A percentile compares a stretch with the other conserved stretches of the same genome.
Evolutionary conservation across 2,329 filamentous ascomycete species (phyloP).

Genomic region (Eutypella sp.): DNA sequence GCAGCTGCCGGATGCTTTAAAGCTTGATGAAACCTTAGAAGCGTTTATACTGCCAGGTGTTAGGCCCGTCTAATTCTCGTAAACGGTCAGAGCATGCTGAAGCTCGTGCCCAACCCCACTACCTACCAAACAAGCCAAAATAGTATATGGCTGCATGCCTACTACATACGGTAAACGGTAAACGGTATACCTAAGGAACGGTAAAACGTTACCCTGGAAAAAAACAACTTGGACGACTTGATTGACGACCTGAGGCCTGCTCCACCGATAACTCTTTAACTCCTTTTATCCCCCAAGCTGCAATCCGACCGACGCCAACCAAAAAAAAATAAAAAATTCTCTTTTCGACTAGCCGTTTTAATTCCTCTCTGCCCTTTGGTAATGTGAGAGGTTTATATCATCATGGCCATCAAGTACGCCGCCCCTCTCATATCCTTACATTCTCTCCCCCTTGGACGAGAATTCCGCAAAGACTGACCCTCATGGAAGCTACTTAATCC

Average conservation of each 20-base stretch:
- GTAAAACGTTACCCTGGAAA: too few species aligned
- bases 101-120: constrained; percentile 28
- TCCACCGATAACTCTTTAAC: constrained; percentile 2
- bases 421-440: constrained; percentile 5
- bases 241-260: not conserved
- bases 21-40: too few species aligned
- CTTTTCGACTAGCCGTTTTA: constrained; percentile 6
- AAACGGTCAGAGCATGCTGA: too few species aligned
- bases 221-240: too few species aligned
- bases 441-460: too few species aligned
- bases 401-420: constrained; percentile 49
- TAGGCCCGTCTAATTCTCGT: too few species aligned
- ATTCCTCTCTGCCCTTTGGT: constrained; percentile 10
- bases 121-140: constrained; percentile 16
- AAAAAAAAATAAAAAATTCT: constrained; percentile 4
- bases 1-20: too few species aligned
- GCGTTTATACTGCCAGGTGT: too few species aligned
- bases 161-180: too few species aligned
- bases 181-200: too few species aligned
- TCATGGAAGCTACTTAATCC: constrained; percentile 80
- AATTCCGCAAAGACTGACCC: constrained; percentile 16
- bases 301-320: too few species aligned
- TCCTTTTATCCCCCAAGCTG: too few species aligned
- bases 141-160: constrained; percentile 15
- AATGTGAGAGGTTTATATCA: constrained; percentile 23